These are phyloP conservation scores for Carex littledalei DNA, from an alignment of 176 grass and related monocot genomes.

Conservation along the genomic window DNA sequence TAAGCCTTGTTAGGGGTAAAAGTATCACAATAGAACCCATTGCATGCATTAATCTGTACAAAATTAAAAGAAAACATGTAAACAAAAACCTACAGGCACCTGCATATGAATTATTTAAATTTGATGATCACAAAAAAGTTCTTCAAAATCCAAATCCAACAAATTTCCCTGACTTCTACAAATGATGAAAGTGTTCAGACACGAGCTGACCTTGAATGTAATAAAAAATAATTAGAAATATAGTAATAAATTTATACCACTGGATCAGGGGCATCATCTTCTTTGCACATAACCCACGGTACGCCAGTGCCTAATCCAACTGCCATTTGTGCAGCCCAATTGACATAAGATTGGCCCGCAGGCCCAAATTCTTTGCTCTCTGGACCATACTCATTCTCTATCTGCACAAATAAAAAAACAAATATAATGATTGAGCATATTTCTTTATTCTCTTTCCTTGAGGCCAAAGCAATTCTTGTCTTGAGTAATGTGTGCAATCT, in stretches of 20 bases:
- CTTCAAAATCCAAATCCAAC: background rate
- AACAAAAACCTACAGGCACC: background rate
- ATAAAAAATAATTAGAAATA: background rate
- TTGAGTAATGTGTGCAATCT: conserved; percentile 22
- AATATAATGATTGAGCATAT: background rate
- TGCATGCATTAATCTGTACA: conserved; percentile 90
- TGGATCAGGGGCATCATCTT: conserved; percentile 99
- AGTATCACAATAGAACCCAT: conserved; percentile 98
- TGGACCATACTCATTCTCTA: conserved; percentile 98
- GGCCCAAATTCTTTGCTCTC: conserved; percentile 76
- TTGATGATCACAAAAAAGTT: background rate
- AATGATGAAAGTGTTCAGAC: background rate
- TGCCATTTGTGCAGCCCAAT: conserved; percentile 96
- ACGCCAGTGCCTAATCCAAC: conserved; percentile 70
- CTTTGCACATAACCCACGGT: conserved; percentile 99
- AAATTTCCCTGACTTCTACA: background rate
- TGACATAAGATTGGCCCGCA: conserved; percentile 72
- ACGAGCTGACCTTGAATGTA: background rate
- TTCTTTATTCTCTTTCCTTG: conserved; percentile 15
- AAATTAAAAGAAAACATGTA: conserved; percentile 11
- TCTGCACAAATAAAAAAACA: conserved; percentile 39
- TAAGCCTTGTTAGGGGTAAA: conserved; percentile 80
- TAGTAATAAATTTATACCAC: conserved; percentile 47
- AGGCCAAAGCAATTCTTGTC: conserved; percentile 14
- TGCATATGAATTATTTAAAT: background rate